Conservation (phyloP, 306 rosid species). For the Quercus aquifolioides region DNA sequence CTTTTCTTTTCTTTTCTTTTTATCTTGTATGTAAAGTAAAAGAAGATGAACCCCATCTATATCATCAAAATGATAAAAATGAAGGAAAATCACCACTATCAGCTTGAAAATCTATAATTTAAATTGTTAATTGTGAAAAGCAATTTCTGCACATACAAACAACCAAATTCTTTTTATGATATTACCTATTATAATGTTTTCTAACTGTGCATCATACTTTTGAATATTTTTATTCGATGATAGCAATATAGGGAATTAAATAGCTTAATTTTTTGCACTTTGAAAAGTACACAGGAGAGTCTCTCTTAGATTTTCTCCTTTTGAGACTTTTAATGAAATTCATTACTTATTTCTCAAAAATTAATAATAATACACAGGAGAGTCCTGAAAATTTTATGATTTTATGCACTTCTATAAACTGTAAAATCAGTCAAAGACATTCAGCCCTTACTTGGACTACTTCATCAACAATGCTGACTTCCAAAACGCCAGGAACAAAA, state of each 20-base stretch:
- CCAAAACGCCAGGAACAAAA: conserved; percentile 77
- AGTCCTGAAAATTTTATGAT: not conserved
- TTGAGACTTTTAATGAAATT: too few relatives aligned
- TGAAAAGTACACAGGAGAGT: not conserved
- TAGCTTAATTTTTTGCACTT: not conserved
- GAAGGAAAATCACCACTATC: not conserved
- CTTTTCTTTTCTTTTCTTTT: not conserved
- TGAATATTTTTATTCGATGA: not conserved
- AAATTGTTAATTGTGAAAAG: not conserved
- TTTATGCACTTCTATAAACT: not conserved
- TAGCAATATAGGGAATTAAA: not conserved
- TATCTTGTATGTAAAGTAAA: not conserved
- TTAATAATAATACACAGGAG: too few relatives aligned
- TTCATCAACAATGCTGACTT: conserved; percentile 61
- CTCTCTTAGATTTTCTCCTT: not conserved
- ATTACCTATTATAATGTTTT: not conserved
- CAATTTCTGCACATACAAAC: not conserved
- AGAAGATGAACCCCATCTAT: not conserved
- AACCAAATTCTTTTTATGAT: not conserved
- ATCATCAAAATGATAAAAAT: conserved; percentile 3
- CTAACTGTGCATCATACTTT: not conserved
- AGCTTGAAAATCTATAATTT: not conserved
- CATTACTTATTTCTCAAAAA: too few relatives aligned
- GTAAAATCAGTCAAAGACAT: conserved; percentile 10
- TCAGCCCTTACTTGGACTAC: conserved; percentile 57